A percentile compares a stretch with the other conserved stretches of the same genome.
phyloP scores from a whole-genome alignment of 768 basidiomycete species.

The Rhodosporidiobolus odoratus region DNA sequence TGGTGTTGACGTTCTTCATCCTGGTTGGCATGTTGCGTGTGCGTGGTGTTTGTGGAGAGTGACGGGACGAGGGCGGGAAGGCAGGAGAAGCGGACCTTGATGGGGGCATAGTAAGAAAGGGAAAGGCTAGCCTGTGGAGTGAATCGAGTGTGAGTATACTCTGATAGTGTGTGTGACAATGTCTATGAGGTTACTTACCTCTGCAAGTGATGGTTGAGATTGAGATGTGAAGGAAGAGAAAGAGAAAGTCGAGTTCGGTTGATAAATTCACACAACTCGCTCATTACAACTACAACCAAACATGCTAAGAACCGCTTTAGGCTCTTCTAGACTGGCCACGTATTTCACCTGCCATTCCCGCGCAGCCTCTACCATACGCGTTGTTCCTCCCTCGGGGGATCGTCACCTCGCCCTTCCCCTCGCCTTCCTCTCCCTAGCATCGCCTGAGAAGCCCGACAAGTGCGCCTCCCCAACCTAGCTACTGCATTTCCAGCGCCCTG shows the following conservation, averaged over 20 bases:
- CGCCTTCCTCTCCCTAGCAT: conserved; percentile 15
- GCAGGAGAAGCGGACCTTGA: not conserved
- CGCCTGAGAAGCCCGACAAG: not conserved
- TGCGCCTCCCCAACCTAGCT: not conserved
- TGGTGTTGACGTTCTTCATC: not conserved
- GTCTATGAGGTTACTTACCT: not conserved
- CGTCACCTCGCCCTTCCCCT: conserved; percentile 31
- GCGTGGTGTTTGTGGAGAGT: not conserved
- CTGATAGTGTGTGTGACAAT: not conserved
- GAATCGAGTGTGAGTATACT: not conserved
- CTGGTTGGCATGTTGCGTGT: not conserved
- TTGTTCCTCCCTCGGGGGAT: not conserved
- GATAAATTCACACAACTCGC: too few species aligned
- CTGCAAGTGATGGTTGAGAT: not conserved
- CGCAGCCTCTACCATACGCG: conserved; percentile 1
- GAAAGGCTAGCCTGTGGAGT: not conserved
- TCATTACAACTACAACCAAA: not conserved
- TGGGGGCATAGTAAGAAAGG: not conserved
- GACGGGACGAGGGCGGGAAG: not conserved
- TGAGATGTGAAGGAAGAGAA: too few species aligned
- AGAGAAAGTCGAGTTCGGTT: too few species aligned
- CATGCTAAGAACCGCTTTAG: not conserved
- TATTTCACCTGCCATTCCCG: not conserved
- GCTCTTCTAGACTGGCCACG: not conserved
- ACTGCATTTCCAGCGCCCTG: not conserved